Percentiles rank a stretch among this genome's conserved stretches.
Conservation (phyloP, 495 filamentous ascomycete genomes). For the Saxophila tyrrhenica region DNA sequence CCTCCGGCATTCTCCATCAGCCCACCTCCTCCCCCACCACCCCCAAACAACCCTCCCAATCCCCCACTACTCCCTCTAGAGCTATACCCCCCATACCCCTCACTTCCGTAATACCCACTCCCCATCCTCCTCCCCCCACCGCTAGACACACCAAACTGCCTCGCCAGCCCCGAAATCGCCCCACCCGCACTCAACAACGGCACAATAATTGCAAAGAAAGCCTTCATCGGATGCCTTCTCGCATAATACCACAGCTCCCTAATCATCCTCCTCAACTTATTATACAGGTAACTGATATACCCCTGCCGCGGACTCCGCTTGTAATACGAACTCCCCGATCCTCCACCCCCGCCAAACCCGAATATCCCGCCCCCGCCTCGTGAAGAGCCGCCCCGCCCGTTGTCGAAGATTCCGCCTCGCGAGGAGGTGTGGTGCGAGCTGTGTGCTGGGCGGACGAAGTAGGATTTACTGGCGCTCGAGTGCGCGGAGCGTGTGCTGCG, state of each 20-base stretch:
- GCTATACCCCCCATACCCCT: conserved; percentile 18
- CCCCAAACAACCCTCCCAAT: conserved; percentile 4
- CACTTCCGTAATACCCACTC: conserved; percentile 26
- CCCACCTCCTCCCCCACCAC: conserved; percentile 12
- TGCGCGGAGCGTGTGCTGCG: conserved; percentile 7
- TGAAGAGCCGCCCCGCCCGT: not conserved
- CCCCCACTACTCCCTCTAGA: conserved; percentile 7
- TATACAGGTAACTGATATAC: conserved; percentile 58
- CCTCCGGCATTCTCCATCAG: conserved; percentile 25
- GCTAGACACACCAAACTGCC: conserved; percentile 53
- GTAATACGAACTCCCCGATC: conserved; percentile 44
- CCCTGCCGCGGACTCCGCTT: conserved; percentile 60
- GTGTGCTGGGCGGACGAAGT: conserved; percentile 12
- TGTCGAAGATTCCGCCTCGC: conserved; percentile 2
- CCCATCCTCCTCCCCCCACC: conserved; percentile 28
- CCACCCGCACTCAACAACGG: conserved; percentile 68
- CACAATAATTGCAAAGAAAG: conserved; percentile 74
- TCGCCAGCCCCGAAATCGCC: conserved; percentile 57
- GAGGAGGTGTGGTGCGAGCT: not conserved
- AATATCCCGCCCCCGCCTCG: not conserved
- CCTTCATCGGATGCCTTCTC: conserved; percentile 66
- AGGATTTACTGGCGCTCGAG: conserved; percentile 2
- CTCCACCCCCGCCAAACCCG: conserved; percentile 5
- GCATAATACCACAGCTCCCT: conserved; percentile 66
- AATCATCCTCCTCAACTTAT: conserved; percentile 58